phyloP scores from a whole-genome alignment of 2,329 filamentous ascomycete genomes.

The Aplosporella prunicola region DNA sequence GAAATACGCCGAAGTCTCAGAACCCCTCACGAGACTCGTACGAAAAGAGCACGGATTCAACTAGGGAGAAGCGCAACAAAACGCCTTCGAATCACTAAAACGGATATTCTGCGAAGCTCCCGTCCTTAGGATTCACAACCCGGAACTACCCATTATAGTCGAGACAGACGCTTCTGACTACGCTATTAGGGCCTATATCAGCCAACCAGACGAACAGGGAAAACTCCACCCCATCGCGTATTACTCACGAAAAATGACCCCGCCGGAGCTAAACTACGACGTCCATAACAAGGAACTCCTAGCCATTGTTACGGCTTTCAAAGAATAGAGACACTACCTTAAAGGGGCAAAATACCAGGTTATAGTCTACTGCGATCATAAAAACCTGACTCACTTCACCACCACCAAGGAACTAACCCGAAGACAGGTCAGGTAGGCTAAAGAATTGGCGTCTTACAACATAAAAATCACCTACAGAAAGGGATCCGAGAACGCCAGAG shows the following conservation, averaged over 20 bases:
- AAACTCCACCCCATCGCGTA: conserved; percentile 10
- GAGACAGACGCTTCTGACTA: conserved; percentile 3
- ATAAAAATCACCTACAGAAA: not conserved
- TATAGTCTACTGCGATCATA: conserved; percentile 18
- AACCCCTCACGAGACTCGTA: too few relatives aligned
- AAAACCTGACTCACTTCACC: conserved; percentile 22
- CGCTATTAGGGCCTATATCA: not conserved
- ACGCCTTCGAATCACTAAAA: too few relatives aligned
- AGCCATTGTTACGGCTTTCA: conserved; percentile 16
- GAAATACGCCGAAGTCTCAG: too few relatives aligned
- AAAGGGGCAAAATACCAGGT: conserved; percentile 13
- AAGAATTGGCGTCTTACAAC: not conserved
- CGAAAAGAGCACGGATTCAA: too few relatives aligned
- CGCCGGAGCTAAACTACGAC: conserved; percentile 18
- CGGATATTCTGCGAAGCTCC: not conserved
- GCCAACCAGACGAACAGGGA: not conserved
- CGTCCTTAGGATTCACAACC: not conserved
- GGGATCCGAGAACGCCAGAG: not conserved
- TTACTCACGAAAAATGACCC: conserved; percentile 17
- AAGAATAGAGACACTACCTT: not conserved
- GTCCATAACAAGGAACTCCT: conserved; percentile 25
- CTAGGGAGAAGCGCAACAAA: too few relatives aligned
- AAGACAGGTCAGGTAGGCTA: not conserved
- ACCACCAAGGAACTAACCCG: conserved; percentile 6
- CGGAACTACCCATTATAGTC: not conserved